Conservation (phyloP, 2,329 filamentous ascomycete genomes). For the Colletotrichum sp. region DNA sequence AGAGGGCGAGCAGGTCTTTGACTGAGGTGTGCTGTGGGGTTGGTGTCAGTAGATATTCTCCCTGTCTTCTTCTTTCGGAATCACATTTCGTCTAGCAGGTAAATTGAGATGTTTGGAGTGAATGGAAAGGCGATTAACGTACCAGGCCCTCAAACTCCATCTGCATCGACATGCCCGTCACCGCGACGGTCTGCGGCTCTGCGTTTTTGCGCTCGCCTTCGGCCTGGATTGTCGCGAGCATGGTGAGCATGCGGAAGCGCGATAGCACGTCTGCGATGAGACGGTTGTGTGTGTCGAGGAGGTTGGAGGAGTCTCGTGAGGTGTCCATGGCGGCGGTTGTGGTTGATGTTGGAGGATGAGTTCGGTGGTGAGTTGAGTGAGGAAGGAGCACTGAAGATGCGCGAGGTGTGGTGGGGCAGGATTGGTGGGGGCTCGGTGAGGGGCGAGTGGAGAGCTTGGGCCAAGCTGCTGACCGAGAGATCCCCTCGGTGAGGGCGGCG, state of each 20-base stretch:
- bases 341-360: not conserved
- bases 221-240: conserved; percentile 47
- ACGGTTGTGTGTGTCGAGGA: conserved; percentile 45
- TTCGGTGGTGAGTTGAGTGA: not conserved
- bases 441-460: not conserved
- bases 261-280: conserved; percentile 50
- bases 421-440: not conserved
- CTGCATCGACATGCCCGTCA: conserved; percentile 48
- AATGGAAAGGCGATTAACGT: not conserved
- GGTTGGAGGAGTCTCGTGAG: conserved; percentile 17
- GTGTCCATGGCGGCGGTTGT: conserved; percentile 1
- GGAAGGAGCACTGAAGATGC: not conserved
- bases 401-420: not conserved
- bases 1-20: conserved; percentile 49
- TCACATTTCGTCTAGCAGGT: no score
- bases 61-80: not conserved
- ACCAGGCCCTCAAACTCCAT: conserved; percentile 50
- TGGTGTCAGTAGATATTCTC: not conserved
- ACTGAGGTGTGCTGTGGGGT: conserved; percentile 41
- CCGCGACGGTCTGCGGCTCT: conserved; percentile 45
- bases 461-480: not conserved
- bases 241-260: conserved; percentile 47
- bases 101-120: not conserved
- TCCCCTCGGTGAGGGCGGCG: not conserved
- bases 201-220: conserved; percentile 39